A percentile compares a stretch with the other conserved stretches of the same genome.
Conservation (phyloP, 306 rosid genomes). For the Sicyos edulis region DNA sequence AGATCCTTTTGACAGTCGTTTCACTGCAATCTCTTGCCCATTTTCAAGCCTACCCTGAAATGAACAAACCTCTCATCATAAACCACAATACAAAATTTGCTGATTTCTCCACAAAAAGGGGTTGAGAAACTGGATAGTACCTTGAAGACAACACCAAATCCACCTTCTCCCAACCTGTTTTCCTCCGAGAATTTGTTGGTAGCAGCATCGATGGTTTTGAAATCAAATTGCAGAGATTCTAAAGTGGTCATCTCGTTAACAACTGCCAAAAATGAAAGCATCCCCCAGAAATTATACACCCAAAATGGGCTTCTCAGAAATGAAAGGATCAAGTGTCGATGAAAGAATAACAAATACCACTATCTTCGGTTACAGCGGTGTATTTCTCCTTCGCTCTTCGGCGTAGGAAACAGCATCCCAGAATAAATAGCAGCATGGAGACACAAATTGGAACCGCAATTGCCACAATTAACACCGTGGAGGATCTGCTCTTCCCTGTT, state of each 20-base stretch:
- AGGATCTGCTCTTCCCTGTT: slow-evolving; percentile 17
- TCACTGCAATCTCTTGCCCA: slow-evolving; percentile 61
- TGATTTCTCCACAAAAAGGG: too few relatives aligned
- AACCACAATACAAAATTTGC: too few relatives aligned
- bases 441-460: slow-evolving; percentile 19
- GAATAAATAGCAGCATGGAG: not conserved
- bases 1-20: slow-evolving; percentile 47
- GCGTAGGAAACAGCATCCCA: slow-evolving; percentile 2
- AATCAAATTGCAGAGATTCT: slow-evolving; percentile 39
- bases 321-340: too few relatives aligned
- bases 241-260: slow-evolving; percentile 9
- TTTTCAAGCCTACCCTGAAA: slow-evolving; percentile 42
- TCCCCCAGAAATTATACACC: not conserved
- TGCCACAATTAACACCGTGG: not conserved
- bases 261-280: too few relatives aligned
- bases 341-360: not conserved
- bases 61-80: too few relatives aligned
- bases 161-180: slow-evolving; percentile 48
- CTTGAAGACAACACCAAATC: slow-evolving; percentile 53
- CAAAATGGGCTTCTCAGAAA: too few relatives aligned
- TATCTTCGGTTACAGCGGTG: not conserved
- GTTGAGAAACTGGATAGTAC: not conserved
- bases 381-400: slow-evolving; percentile 17
- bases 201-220: slow-evolving; percentile 37
- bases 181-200: slow-evolving; percentile 36